Conservation (phyloP, 2,329 filamentous ascomycete genomes). For the Neophaeococcomyces mojaviensis region DNA sequence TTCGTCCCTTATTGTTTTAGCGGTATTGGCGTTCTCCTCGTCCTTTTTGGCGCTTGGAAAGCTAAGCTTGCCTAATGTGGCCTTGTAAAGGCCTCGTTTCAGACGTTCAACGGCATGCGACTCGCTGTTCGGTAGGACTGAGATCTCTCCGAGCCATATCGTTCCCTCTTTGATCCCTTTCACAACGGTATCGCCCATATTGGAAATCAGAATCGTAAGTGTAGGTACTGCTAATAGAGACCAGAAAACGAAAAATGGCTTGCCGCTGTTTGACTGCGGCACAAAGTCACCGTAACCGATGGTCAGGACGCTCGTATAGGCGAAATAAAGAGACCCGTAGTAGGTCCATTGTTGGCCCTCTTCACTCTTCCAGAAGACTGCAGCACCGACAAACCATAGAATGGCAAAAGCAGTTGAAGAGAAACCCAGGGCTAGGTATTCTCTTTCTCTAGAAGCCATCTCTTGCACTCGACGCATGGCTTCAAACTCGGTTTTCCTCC, state of each 20-base stretch:
- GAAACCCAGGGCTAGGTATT: constrained; percentile 36
- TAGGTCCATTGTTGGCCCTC: constrained; percentile 43
- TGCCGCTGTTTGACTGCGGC: constrained; percentile 43
- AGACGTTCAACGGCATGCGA: constrained; percentile 28
- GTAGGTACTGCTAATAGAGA: constrained; percentile 48
- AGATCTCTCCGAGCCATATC: constrained; percentile 48
- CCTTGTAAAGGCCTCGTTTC: constrained; percentile 22
- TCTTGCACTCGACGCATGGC: constrained; percentile 42
- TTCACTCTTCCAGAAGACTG: constrained; percentile 44
- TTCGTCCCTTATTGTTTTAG: not conserved
- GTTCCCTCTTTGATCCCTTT: constrained; percentile 48
- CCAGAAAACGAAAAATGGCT: constrained; percentile 52
- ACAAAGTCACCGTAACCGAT: constrained; percentile 49
- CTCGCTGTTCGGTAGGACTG: constrained; percentile 45
- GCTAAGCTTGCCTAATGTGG: constrained; percentile 17
- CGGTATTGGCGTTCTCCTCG: constrained; percentile 10
- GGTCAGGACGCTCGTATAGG: constrained; percentile 46
- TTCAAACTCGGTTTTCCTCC: constrained; percentile 32
- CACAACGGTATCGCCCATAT: constrained; percentile 49
- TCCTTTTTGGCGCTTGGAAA: constrained; percentile 14
- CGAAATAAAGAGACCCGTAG: constrained; percentile 47
- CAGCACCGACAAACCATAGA: constrained; percentile 43
- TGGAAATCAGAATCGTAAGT: constrained; percentile 47
- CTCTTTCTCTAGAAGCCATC: constrained; percentile 33
- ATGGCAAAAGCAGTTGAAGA: constrained; percentile 30